Conservation (phyloP, 1,284 basidiomycete species). For the Cryptococcus sp. region DNA sequence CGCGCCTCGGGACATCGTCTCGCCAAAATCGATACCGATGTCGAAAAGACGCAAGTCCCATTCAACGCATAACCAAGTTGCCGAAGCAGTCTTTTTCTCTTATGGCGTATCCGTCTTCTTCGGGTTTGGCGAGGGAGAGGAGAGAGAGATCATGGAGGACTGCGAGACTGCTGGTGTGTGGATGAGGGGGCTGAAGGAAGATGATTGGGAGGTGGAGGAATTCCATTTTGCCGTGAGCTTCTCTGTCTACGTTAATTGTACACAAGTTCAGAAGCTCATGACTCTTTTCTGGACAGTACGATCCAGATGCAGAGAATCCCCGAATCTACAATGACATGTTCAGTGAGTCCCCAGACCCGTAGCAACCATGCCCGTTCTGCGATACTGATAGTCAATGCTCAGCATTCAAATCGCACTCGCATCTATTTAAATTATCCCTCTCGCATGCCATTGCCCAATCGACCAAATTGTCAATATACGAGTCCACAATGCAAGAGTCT, state of each 20-base stretch:
- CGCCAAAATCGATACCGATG: no score
- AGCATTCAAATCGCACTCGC: slow-evolving; percentile 87
- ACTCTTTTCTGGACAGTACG: slow-evolving; percentile 62
- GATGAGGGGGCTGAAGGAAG: slow-evolving; percentile 60
- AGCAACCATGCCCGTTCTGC: neutral
- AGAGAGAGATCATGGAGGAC: slow-evolving; percentile 78
- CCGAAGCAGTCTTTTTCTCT: slow-evolving; percentile 82
- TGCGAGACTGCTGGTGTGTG: slow-evolving; percentile 71
- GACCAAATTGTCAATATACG: slow-evolving; percentile 86
- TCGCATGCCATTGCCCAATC: slow-evolving; percentile 94
- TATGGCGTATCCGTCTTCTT: slow-evolving; percentile 82
- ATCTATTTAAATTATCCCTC: slow-evolving; percentile 72
- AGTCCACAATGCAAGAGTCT: slow-evolving; percentile 75
- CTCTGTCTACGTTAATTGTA: no score
- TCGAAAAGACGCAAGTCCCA: slow-evolving; percentile 25
- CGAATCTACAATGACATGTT: slow-evolving; percentile 70
- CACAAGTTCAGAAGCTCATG: no score
- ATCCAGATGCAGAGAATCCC: slow-evolving; percentile 77
- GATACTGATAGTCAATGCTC: slow-evolving; percentile 3
- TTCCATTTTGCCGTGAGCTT: slow-evolving; percentile 75
- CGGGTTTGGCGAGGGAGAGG: slow-evolving; percentile 73
- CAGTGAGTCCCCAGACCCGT: slow-evolving; percentile 34
- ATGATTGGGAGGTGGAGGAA: slow-evolving; percentile 85
- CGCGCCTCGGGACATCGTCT: neutral
- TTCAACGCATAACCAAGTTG: slow-evolving; percentile 55